phyloP scores from a whole-genome alignment of 1,284 basidiomycete genomes.

The Ganoderma sinense region DNA sequence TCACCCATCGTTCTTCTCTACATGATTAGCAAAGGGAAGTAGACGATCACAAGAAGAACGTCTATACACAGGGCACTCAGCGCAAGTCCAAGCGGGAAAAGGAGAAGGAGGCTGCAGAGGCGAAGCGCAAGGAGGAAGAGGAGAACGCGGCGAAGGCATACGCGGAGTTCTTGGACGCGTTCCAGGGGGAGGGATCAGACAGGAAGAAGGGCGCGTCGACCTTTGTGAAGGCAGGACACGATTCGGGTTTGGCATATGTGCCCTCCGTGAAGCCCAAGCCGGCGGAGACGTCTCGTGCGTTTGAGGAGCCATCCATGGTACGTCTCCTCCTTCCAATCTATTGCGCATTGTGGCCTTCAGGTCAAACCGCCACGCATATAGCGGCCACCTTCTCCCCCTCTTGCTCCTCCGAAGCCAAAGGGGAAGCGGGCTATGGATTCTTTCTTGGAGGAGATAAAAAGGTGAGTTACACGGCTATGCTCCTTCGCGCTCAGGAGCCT shows the following conservation, averaged over 20 bases:
- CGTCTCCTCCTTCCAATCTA: slow-evolving; percentile 19
- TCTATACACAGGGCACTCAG: slow-evolving; percentile 77
- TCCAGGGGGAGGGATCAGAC: slow-evolving; percentile 74
- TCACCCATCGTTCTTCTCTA: slow-evolving; percentile 58
- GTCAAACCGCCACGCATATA: neutral
- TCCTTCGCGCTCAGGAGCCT: neutral
- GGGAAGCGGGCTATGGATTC: slow-evolving; percentile 94
- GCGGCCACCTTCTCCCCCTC: slow-evolving; percentile 63
- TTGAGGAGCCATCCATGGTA: slow-evolving; percentile 43
- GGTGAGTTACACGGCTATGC: slow-evolving; percentile 51
- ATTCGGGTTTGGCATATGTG: slow-evolving; percentile 56
- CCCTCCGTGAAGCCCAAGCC: slow-evolving; percentile 46
- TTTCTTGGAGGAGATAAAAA: slow-evolving; percentile 94
- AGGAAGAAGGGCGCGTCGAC: slow-evolving; percentile 61
- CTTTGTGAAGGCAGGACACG: slow-evolving; percentile 80
- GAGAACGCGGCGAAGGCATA: slow-evolving; percentile 81
- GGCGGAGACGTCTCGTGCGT: slow-evolving; percentile 35
- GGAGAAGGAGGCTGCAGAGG: slow-evolving; percentile 89
- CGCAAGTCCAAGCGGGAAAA: slow-evolving; percentile 84
- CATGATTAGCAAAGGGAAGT: slow-evolving; percentile 74
- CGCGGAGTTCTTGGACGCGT: slow-evolving; percentile 87
- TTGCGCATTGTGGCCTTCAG: neutral
- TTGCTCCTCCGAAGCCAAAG: slow-evolving; percentile 68
- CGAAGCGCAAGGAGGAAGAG: slow-evolving; percentile 85
- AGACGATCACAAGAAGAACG: slow-evolving; percentile 79